These are phyloP conservation scores for Naganishia sp. DNA, from an alignment of 1,284 basidiomycete genomes.

Conservation along the genomic window DNA sequence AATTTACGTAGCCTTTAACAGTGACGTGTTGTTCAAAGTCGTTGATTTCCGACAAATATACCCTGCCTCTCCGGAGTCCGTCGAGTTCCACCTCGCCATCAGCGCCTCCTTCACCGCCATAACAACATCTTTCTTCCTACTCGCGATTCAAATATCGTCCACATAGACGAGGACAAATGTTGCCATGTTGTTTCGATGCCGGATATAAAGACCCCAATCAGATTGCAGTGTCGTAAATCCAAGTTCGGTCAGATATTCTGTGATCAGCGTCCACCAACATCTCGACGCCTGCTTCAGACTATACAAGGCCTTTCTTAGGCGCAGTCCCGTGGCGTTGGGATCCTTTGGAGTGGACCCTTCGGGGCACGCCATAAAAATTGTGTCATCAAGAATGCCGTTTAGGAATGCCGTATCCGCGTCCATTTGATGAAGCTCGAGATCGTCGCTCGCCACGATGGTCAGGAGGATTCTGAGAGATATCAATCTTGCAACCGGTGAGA, in stretches of 20 bases:
- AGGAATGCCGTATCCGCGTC: slow-evolving; percentile 58
- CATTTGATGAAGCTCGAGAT: slow-evolving; percentile 55
- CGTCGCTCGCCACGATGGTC: slow-evolving; percentile 50
- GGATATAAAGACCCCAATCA: slow-evolving; percentile 53
- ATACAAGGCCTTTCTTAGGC: slow-evolving; percentile 49
- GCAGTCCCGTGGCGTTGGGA: slow-evolving; percentile 36
- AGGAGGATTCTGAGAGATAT: slow-evolving; percentile 53
- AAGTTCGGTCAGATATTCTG: slow-evolving; percentile 41
- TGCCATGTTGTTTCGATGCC: neutral
- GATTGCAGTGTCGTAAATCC: slow-evolving; percentile 46
- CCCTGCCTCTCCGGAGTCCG: slow-evolving; percentile 40
- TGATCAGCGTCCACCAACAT: slow-evolving; percentile 49
- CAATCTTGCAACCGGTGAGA: slow-evolving; percentile 54
- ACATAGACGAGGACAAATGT: slow-evolving; percentile 24
- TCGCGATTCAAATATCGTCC: slow-evolving; percentile 28
- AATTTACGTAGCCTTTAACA: too few species aligned
- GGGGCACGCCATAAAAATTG: slow-evolving; percentile 50
- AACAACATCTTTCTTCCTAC: slow-evolving; percentile 34
- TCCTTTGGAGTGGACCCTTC: slow-evolving; percentile 33
- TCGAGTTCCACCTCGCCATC: slow-evolving; percentile 35
- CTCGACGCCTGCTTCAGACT: slow-evolving; percentile 54
- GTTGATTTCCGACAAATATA: slow-evolving; percentile 30
- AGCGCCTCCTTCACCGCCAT: slow-evolving; percentile 36
- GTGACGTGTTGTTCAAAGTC: too few species aligned
- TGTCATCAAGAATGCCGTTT: slow-evolving; percentile 56